A percentile compares a stretch with the other conserved stretches of the same genome.
Conservation (phyloP, 768 basidiomycete genomes). For the Stropharia rugosoannulata region DNA sequence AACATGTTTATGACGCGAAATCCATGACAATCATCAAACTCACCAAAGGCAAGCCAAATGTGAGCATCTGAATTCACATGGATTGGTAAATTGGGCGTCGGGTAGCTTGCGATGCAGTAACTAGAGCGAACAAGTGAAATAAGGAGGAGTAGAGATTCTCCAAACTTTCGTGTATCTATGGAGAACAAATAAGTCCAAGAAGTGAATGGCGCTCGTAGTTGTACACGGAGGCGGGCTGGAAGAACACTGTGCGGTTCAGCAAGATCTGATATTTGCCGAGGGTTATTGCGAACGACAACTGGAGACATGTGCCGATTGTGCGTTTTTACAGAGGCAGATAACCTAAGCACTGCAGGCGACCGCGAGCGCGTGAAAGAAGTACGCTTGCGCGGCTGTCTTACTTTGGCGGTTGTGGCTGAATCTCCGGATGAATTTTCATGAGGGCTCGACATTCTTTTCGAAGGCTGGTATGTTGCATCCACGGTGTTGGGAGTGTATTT, state of each 20-base stretch:
- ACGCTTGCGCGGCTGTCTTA: conserved; percentile 29
- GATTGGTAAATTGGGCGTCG: conserved; percentile 25
- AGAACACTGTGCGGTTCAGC: conserved; percentile 28
- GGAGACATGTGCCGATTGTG: conserved; percentile 40
- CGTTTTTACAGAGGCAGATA: conserved; percentile 31
- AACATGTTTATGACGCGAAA: conserved; percentile 6
- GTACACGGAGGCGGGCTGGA: conserved; percentile 50
- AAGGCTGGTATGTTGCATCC: conserved; percentile 19
- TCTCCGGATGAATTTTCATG: conserved; percentile 39
- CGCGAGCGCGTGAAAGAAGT: conserved; percentile 70
- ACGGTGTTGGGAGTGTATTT: conserved; percentile 21
- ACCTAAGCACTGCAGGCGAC: conserved; percentile 52
- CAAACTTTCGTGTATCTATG: conserved; percentile 61
- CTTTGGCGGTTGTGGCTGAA: conserved; percentile 35
- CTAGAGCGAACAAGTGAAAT: conserved; percentile 59
- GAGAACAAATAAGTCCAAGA: conserved; percentile 43
- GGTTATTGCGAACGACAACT: conserved; percentile 34
- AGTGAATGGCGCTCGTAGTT: conserved; percentile 42
- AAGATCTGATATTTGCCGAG: conserved; percentile 36
- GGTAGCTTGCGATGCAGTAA: conserved; percentile 40
- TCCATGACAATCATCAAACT: conserved; percentile 8
- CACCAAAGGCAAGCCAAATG: conserved; percentile 55
- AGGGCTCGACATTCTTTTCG: conserved; percentile 30
- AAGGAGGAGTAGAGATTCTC: conserved; percentile 67
- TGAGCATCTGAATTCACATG: conserved; percentile 26